Evolutionary conservation across 2,329 filamentous ascomycete genomes (phyloP).

Genomic region (Cladophialophora exuberans): DNA sequence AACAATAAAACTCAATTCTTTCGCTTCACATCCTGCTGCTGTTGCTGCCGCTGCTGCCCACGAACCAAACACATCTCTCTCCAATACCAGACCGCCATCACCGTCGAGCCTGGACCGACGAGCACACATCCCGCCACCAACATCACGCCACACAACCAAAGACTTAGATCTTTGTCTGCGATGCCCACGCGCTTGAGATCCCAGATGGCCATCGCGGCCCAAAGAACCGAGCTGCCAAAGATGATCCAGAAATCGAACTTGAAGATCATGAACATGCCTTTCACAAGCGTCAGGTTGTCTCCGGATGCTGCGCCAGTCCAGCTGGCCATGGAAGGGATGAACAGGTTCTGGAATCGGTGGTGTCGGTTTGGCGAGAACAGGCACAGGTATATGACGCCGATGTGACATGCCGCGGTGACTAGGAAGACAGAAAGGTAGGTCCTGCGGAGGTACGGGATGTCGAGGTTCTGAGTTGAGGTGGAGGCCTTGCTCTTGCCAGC

Average conservation of each 20-base stretch:
- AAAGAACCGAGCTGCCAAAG: constrained; percentile 28
- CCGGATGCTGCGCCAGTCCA: background rate
- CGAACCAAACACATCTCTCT: constrained; percentile 23
- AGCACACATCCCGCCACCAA: constrained; percentile 22
- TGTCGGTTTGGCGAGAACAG: constrained; percentile 12
- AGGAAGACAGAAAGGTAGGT: constrained; percentile 19
- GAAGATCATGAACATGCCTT: constrained; percentile 34
- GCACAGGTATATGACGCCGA: constrained; percentile 8
- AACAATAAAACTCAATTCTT: background rate
- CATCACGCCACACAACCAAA: background rate
- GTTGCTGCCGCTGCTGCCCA: background rate
- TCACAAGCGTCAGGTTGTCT: constrained; percentile 23
- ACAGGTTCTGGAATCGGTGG: constrained; percentile 25
- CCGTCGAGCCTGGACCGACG: constrained; percentile 33
- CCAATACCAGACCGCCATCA: constrained; percentile 34
- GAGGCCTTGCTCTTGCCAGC: background rate
- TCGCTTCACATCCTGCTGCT: background rate
- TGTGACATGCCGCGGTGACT: constrained; percentile 15
- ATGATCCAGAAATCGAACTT: constrained; percentile 35
- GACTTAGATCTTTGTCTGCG: constrained; percentile 23
- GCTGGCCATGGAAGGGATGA: constrained; percentile 25
- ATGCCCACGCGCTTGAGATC: constrained; percentile 33
- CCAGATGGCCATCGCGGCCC: constrained; percentile 29
- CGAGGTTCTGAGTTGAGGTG: background rate
- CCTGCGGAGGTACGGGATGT: constrained; percentile 16